Conservation (phyloP, 108 stramenopile species). For the Skeletonema tropicum region DNA sequence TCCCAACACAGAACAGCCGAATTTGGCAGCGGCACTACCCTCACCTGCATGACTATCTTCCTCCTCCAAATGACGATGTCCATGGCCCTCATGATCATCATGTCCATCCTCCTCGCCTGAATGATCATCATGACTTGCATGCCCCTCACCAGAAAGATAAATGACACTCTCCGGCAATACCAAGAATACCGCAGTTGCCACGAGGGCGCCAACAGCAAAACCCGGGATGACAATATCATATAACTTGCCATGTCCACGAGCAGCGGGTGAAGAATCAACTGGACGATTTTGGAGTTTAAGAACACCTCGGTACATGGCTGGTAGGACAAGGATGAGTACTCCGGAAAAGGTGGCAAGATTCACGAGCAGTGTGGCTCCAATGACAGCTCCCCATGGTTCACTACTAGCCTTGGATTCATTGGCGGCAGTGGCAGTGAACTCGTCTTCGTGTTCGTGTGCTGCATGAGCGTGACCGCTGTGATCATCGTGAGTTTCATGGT, state of each 20-base stretch:
- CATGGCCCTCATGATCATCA: conserved; percentile 34
- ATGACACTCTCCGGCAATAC: conserved; percentile 41
- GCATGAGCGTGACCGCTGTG: background rate
- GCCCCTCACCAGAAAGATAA: background rate
- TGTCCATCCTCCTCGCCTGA: background rate
- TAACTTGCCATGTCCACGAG: conserved; percentile 6
- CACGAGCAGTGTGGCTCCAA: conserved; percentile 47
- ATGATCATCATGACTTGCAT: background rate
- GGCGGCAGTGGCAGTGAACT: background rate
- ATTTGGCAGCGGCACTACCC: conserved; percentile 55
- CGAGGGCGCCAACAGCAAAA: conserved; percentile 44
- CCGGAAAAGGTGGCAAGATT: conserved; percentile 42
- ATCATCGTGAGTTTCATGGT: background rate
- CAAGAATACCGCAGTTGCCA: conserved; percentile 44
- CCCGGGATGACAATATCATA: conserved; percentile 32
- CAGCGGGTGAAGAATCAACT: background rate
- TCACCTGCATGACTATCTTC: conserved; percentile 53
- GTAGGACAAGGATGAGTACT: conserved; percentile 23
- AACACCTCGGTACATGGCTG: conserved; percentile 18
- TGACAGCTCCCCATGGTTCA: conserved; percentile 34
- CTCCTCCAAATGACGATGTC: conserved; percentile 28
- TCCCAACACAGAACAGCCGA: conserved; percentile 64
- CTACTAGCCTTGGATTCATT: background rate
- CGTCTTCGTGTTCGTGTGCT: background rate
- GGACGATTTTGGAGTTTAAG: conserved; percentile 5